Evolutionary conservation across 2,329 filamentous ascomycete species (phyloP).

Genomic region (Fusarium agapanthi): DNA sequence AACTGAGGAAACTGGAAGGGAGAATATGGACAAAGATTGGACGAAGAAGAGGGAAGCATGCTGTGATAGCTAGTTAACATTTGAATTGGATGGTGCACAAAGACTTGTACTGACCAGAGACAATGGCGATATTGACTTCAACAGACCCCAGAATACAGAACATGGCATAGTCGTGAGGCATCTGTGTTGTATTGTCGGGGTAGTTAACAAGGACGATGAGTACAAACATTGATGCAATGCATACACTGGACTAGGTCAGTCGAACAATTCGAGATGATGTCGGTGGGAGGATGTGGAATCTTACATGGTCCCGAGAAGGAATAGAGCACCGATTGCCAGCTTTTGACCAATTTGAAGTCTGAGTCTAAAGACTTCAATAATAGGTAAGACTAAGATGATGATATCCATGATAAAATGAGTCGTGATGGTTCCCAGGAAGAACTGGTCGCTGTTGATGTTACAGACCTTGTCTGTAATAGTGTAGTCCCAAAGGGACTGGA

Average conservation of each 20-base stretch:
- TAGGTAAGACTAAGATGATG: slow-evolving; percentile 43
- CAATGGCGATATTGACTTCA: slow-evolving; percentile 34
- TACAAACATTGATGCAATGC: slow-evolving; percentile 25
- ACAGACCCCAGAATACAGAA: slow-evolving; percentile 22
- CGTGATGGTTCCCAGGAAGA: slow-evolving; percentile 46
- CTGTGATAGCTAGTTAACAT: neutral
- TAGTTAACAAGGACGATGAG: slow-evolving; percentile 15
- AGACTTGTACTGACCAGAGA: slow-evolving; percentile 16
- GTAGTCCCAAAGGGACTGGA: slow-evolving; percentile 47
- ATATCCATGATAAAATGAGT: slow-evolving; percentile 47
- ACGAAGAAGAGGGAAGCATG: slow-evolving; percentile 33
- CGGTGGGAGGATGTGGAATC: neutral
- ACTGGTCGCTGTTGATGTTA: slow-evolving; percentile 42
- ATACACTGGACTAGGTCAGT: slow-evolving; percentile 11
- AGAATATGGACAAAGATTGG: slow-evolving; percentile 30
- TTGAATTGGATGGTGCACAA: accelerated
- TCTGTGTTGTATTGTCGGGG: slow-evolving; percentile 4
- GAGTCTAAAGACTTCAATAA: slow-evolving; percentile 24
- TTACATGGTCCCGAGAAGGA: slow-evolving; percentile 10
- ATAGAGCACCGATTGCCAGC: neutral
- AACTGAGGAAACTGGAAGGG: slow-evolving; percentile 25
- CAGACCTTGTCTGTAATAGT: slow-evolving; percentile 41
- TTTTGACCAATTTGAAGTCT: neutral
- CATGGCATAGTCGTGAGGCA: slow-evolving; percentile 36
- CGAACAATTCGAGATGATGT: too few species aligned